phyloP scores from a whole-genome alignment of 192 early-diverging fungal genomes.

The Gryganskiella cystojenkinii region DNA sequence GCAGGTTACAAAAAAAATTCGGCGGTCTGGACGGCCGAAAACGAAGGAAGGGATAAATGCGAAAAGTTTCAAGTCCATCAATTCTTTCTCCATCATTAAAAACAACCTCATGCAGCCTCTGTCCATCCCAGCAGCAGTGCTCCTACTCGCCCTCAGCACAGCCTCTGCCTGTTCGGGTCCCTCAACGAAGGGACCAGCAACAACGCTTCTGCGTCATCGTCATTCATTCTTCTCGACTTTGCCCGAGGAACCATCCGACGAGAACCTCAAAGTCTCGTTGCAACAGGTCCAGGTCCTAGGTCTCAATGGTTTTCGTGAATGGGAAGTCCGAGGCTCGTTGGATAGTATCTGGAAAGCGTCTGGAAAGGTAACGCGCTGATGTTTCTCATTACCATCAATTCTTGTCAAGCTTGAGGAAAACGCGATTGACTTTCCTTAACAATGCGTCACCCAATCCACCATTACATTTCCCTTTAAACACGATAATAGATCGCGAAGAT shows the following conservation, averaged over 20 bases:
- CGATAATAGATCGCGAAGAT: neutral
- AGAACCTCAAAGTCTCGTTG: conserved; percentile 28
- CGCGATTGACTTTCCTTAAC: too few relatives aligned
- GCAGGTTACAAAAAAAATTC: neutral
- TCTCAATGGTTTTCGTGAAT: conserved; percentile 31
- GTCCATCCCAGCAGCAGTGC: conserved; percentile 11
- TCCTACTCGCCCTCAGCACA: conserved; percentile 4
- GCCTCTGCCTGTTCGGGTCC: neutral
- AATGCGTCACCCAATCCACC: too few relatives aligned
- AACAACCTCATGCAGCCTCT: conserved; percentile 15
- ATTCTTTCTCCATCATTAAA: conserved; percentile 1
- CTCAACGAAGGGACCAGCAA: neutral
- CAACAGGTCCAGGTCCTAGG: conserved; percentile 44
- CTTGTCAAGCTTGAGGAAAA: too few relatives aligned
- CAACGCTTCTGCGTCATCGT: conserved; percentile 25
- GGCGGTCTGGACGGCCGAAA: neutral
- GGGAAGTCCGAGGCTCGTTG: conserved; percentile 46
- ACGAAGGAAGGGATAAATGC: neutral
- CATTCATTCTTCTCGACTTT: conserved; percentile 45
- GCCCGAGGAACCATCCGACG: conserved; percentile 43
- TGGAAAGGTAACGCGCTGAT: conserved; percentile 32
- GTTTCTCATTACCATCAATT: too few relatives aligned
- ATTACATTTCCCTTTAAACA: too few relatives aligned
- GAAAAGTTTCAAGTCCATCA: neutral
- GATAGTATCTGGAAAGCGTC: neutral